phyloP scores from a whole-genome alignment of 768 basidiomycete species.

The Suillus spraguei region DNA sequence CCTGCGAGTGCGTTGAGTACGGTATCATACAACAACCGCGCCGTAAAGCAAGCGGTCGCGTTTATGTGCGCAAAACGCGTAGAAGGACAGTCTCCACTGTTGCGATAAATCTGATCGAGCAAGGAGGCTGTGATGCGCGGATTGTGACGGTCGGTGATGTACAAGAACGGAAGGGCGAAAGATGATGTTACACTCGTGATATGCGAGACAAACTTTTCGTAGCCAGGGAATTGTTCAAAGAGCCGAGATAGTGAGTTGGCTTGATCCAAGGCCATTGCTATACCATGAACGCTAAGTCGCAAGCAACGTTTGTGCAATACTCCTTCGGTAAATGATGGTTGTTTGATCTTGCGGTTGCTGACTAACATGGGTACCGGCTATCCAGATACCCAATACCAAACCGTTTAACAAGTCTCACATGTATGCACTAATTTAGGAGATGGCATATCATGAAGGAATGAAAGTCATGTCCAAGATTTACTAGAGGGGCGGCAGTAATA shows the following conservation, averaged over 20 bases:
- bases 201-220: slow-evolving; percentile 26
- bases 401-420: neutral
- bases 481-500: too few species aligned
- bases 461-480: neutral
- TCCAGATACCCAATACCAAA: neutral
- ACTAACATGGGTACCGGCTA: slow-evolving; percentile 13
- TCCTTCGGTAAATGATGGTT: slow-evolving; percentile 1
- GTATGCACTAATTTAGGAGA: neutral
- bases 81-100: slow-evolving; percentile 22
- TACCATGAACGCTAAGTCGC: neutral
- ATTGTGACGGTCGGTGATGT: slow-evolving; percentile 59
- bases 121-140: slow-evolving; percentile 47
- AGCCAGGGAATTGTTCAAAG: slow-evolving; percentile 24
- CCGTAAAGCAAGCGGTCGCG: slow-evolving; percentile 60
- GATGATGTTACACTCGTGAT: slow-evolving; percentile 33
- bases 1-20: slow-evolving; percentile 60
- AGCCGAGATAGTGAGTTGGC: slow-evolving; percentile 14
- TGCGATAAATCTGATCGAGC: slow-evolving; percentile 40
- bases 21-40: slow-evolving; percentile 66
- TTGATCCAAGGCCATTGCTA: slow-evolving; percentile 20
- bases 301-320: neutral
- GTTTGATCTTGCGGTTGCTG: slow-evolving; percentile 22
- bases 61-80: slow-evolving; percentile 52
- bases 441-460: neutral
- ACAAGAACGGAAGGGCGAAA: slow-evolving; percentile 66